Conservation (phyloP, 495 filamentous ascomycete genomes). For the Neurospora tetraspora region DNA sequence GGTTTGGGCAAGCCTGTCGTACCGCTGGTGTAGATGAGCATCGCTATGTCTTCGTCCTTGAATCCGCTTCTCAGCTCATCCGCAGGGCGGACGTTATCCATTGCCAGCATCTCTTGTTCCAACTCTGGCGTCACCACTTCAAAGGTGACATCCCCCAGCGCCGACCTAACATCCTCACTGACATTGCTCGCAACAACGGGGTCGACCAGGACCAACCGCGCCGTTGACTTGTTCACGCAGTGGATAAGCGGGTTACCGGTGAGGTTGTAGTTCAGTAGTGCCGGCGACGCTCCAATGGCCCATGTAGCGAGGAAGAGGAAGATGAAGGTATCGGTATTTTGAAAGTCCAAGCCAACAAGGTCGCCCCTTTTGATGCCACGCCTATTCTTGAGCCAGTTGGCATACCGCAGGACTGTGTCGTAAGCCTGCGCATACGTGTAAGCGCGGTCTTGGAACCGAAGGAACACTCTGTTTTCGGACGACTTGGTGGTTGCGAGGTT, state of each 20-base stretch:
- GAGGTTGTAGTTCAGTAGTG: slow-evolving; percentile 92
- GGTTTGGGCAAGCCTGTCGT: slow-evolving; percentile 90
- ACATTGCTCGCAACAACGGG: slow-evolving; percentile 46
- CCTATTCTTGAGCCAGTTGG: slow-evolving; percentile 67
- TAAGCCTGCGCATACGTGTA: slow-evolving; percentile 84
- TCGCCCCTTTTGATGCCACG: slow-evolving; percentile 63
- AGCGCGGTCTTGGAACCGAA: slow-evolving; percentile 63
- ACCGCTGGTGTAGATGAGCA: slow-evolving; percentile 77
- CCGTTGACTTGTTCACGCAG: slow-evolving; percentile 60
- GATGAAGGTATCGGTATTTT: slow-evolving; percentile 73
- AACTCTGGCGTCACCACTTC: slow-evolving; percentile 52
- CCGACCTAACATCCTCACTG: slow-evolving; percentile 34
- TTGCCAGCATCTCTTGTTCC: slow-evolving; percentile 49
- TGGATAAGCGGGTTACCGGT: slow-evolving; percentile 66
- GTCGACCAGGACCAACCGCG: slow-evolving; percentile 68
- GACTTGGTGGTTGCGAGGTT: slow-evolving; percentile 47
- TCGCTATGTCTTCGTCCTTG: slow-evolving; percentile 48
- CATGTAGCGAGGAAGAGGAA: slow-evolving; percentile 82
- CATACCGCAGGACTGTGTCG: slow-evolving; percentile 63
- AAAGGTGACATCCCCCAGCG: slow-evolving; percentile 41
- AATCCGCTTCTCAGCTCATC: slow-evolving; percentile 48
- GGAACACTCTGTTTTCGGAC: slow-evolving; percentile 47
- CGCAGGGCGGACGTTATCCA: slow-evolving; percentile 49
- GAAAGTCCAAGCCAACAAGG: slow-evolving; percentile 81
- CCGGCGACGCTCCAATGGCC: slow-evolving; percentile 82